Evolutionary conservation across 768 basidiomycete species (phyloP), one percentile per base, ranked within the genome.

Genomic region (Auriscalpium microsporum): DNA sequence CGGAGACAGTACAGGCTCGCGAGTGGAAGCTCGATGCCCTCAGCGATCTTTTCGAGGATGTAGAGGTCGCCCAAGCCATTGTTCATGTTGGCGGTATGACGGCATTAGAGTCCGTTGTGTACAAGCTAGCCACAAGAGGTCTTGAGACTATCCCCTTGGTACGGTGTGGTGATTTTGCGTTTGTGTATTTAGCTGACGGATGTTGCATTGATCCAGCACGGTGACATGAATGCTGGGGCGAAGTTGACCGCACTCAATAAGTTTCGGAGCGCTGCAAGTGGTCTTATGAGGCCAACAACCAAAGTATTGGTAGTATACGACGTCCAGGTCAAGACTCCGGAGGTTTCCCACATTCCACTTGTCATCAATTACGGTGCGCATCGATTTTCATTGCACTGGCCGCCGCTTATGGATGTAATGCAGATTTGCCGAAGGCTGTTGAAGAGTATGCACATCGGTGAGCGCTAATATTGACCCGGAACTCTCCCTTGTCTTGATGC

Each of bases 381-480:
- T 10, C 11, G 40, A 34, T 8, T 33, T 4, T 11, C 46, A 6
- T 35, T 13, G 14, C 46, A 10, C 45, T 47, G 37, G 51, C 14
- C 19, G 14, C 33, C 40, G 10, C 13, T 42, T 7, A 7, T 42
- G 35, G 19, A n/a, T 11, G 23, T 16, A 16, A 35, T 53, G 11
- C 61, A 90, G 93, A 95, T 76, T 72, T 94, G 57, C 92, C 91
- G 48, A 91, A 91, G 72, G 92, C 87, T 48, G 95, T 97, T 38
- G 95, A 98, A 75, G 94, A 95, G 69, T 99, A 99, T 68, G 90
- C 94, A 23, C 92, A 93, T 66, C 87, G 95, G 90, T 93, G 58
- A 33, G 76, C 62, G 28, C 2, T 5, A 28, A 28, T 7, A 28
- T 28, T 4, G 5, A 28, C 4, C 28, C 28, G 2, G 28, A 28